These are phyloP conservation scores for Clonostachys chloroleuca DNA, from an alignment of 2,329 filamentous ascomycete species.

Conservation along the genomic window DNA sequence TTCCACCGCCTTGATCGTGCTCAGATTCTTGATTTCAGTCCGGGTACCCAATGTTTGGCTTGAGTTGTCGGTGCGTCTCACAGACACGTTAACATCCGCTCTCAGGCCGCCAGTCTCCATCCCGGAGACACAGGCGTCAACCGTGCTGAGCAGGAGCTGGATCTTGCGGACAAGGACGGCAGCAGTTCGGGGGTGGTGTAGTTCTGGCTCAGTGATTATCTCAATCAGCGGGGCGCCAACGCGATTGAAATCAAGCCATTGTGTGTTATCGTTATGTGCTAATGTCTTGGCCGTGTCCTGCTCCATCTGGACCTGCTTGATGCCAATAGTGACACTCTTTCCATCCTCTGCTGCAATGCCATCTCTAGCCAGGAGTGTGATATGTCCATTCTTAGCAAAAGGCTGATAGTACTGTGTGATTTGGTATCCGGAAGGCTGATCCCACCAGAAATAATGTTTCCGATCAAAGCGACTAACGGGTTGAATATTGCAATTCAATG, in stretches of 20 bases:
- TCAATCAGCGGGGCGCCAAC: constrained; percentile 89
- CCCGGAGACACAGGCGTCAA: constrained; percentile 81
- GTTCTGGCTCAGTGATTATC: constrained; percentile 87
- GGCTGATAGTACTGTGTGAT: constrained; percentile 92
- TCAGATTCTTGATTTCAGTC: constrained; percentile 96
- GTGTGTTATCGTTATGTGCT: constrained; percentile 65
- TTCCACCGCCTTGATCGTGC: constrained; percentile 91
- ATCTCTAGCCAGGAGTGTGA: constrained; percentile 71
- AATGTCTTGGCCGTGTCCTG: constrained; percentile 96
- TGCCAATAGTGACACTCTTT: constrained; percentile 66
- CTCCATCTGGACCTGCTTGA: constrained; percentile 94
- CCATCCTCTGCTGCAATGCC: constrained; percentile 75
- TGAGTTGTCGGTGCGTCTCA: constrained; percentile 53
- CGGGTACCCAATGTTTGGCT: constrained; percentile 64
- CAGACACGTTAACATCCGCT: constrained; percentile 93
- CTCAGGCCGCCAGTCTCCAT: constrained; percentile 92
- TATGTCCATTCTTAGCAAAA: constrained; percentile 63
- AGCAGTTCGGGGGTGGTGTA: constrained; percentile 82
- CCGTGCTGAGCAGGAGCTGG: constrained; percentile 72
- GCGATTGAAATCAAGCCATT: constrained; percentile 90
- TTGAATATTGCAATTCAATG: constrained; percentile 76
- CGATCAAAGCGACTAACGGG: constrained; percentile 80
- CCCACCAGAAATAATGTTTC: constrained; percentile 99
- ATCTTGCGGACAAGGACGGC: constrained; percentile 87
- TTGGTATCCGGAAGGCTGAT: constrained; percentile 94